phyloP scores from a whole-genome alignment of 176 grass and related monocot species.

The Triticum turgidum region DNA sequence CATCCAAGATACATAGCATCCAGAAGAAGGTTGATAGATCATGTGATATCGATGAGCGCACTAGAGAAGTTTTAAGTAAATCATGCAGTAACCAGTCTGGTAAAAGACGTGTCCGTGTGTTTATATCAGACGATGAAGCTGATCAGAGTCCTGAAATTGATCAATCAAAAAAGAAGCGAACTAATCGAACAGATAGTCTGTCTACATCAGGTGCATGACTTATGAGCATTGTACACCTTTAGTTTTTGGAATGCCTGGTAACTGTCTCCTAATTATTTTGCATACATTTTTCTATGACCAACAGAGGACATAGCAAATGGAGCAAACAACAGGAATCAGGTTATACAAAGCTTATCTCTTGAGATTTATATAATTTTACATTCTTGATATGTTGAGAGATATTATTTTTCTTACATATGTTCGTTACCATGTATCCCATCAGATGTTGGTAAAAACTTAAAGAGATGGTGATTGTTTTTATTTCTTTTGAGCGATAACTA shows the following conservation, averaged over 20 bases:
- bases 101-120: constrained; percentile 73
- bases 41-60: constrained; percentile 33
- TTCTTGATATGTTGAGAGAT: constrained; percentile 10
- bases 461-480: not conserved
- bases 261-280: constrained; percentile 30
- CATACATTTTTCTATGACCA: constrained; percentile 21
- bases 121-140: constrained; percentile 93
- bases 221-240: constrained; percentile 23
- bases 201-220: constrained; percentile 45
- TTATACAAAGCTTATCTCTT: constrained; percentile 33
- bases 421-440: constrained; percentile 31
- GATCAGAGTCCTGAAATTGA: constrained; percentile 49
- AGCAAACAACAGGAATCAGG: constrained; percentile 48
- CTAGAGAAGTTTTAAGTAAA: constrained; percentile 39
- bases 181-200: constrained; percentile 31
- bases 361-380: constrained; percentile 24
- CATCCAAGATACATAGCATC: constrained; percentile 32
- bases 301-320: constrained; percentile 41
- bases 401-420: constrained; percentile 4
- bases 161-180: constrained; percentile 43
- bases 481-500: constrained; percentile 10
- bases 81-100: constrained; percentile 42
- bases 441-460: constrained; percentile 22
- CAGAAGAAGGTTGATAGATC: constrained; percentile 30
- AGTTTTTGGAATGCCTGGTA: constrained; percentile 7